phyloP scores from a whole-genome alignment of 495 filamentous ascomycete genomes.

The Xylaria curta region DNA sequence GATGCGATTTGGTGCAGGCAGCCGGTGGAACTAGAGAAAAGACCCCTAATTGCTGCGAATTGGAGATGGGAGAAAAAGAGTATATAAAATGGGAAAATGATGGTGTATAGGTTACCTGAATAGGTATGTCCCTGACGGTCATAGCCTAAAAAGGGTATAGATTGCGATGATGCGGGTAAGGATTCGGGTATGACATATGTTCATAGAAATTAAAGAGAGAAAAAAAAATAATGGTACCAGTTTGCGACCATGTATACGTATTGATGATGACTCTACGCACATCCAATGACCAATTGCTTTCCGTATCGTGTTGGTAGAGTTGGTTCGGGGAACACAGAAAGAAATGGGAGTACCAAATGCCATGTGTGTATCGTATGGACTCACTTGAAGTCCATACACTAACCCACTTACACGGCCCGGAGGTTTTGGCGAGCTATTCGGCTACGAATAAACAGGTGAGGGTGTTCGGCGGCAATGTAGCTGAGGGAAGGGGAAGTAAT shows the following conservation, averaged over 20 bases:
- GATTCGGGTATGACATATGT: conserved; percentile 14
- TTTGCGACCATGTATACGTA: background rate
- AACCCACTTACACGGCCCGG: background rate
- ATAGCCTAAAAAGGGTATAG: conserved; percentile 9
- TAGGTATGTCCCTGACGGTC: conserved; percentile 20
- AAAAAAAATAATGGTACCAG: background rate
- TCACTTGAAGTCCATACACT: background rate
- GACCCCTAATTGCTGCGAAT: conserved; percentile 11
- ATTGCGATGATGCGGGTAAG: conserved; percentile 6
- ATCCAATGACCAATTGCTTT: background rate
- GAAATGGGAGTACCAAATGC: background rate
- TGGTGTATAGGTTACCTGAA: conserved; percentile 13
- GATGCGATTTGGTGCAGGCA: conserved; percentile 24
- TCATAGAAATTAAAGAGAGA: background rate
- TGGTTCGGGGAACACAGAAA: background rate
- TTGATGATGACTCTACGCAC: background rate
- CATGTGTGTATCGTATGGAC: background rate
- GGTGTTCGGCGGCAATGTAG: background rate
- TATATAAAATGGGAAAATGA: conserved; percentile 16
- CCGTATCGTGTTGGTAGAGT: background rate
- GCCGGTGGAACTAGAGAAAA: conserved; percentile 8
- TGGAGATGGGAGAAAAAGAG: conserved; percentile 10
- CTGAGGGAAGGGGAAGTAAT: background rate
- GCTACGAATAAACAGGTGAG: background rate
- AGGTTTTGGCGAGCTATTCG: background rate